Evolutionary conservation across 1,284 basidiomycete genomes (phyloP).

Genomic region (Fistulinella staudtii): DNA sequence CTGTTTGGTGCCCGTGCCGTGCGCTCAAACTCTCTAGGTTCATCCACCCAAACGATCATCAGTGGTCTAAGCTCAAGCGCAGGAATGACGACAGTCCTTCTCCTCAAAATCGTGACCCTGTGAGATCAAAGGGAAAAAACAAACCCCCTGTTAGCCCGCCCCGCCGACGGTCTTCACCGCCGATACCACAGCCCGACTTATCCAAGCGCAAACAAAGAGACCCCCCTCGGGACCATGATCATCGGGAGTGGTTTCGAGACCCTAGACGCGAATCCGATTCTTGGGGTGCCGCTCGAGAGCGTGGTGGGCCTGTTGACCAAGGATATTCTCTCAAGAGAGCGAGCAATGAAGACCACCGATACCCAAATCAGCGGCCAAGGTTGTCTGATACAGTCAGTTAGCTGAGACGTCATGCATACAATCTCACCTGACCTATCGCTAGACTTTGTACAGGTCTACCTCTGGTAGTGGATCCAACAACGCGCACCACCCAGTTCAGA

Average conservation of each 20-base stretch:
- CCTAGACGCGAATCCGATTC: slow-evolving; percentile 29
- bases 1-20: slow-evolving; percentile 6
- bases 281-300: slow-evolving; percentile 24
- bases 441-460: slow-evolving; percentile 14
- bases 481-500: slow-evolving; percentile 5
- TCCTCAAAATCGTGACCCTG: slow-evolving; percentile 17
- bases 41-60: slow-evolving; percentile 47
- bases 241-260: slow-evolving; percentile 18
- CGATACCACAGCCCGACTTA: slow-evolving; percentile 30
- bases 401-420: background rate
- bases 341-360: slow-evolving; percentile 23
- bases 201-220: slow-evolving; percentile 31
- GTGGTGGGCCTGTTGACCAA: slow-evolving; percentile 12
- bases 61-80: slow-evolving; percentile 37
- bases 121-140: slow-evolving; percentile 22
- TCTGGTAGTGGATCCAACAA: slow-evolving; percentile 6
- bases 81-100: slow-evolving; percentile 15
- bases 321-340: slow-evolving; percentile 27
- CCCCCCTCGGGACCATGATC: slow-evolving; percentile 21
- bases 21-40: slow-evolving; percentile 37
- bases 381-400: slow-evolving; percentile 28
- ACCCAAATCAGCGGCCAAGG: slow-evolving; percentile 29
- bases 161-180: slow-evolving; percentile 28
- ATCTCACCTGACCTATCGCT: slow-evolving; percentile 13
- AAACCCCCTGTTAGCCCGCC: slow-evolving; percentile 22